Evolutionary conservation across 2,329 filamentous ascomycete genomes (phyloP), one percentile per base, ranked within the genome.

Genomic region (Aspergillus quadrilineatus): DNA sequence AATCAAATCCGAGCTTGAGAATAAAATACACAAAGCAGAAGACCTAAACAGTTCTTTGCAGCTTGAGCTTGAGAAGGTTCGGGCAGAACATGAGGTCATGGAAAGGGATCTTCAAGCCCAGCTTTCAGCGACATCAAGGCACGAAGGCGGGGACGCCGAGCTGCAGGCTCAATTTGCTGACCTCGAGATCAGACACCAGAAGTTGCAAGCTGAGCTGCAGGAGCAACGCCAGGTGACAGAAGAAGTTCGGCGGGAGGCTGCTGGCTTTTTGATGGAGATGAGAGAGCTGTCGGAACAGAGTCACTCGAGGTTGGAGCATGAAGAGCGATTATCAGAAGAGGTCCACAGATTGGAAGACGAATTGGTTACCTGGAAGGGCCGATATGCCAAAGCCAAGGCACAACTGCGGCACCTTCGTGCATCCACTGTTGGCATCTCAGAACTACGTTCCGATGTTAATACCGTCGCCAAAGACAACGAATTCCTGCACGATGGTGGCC

Each of bases 181-280:
- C 28, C 69, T 85, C n/a, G 80, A 85, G 62, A 74, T 75, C 47
- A 78, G 84, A 57, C 89, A 97, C 65, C 82, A 87, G 55, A 83
- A 85, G 43, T 75, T 92, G 22, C 85, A 88, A 61, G 72, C 75
- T 36, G 82, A 88, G 30, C 75, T 93, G 22, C 77, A 80, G 51
- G 82, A 92, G 61, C 93, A 97, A 71, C 87, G 91, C 63, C 83
- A 88, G 56, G 83, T 94, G 2, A 96, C 92, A 0, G 89, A 95
- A 59, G 89, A 96, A 67, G 94, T 97, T 32, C 86, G 90, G 26
- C 85, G 83, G 53, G 90, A 97, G 75, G 92, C 92, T 0, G 86
- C 90, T 55, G 83, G 86, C 49, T 96, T 93, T 70, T 75, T 99
- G 43, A 82, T 85, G 60, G 94, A 99, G 73, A 99, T 97, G 94